phyloP scores from a whole-genome alignment of 768 basidiomycete genomes.

The Sporobolomyces phaffii region DNA sequence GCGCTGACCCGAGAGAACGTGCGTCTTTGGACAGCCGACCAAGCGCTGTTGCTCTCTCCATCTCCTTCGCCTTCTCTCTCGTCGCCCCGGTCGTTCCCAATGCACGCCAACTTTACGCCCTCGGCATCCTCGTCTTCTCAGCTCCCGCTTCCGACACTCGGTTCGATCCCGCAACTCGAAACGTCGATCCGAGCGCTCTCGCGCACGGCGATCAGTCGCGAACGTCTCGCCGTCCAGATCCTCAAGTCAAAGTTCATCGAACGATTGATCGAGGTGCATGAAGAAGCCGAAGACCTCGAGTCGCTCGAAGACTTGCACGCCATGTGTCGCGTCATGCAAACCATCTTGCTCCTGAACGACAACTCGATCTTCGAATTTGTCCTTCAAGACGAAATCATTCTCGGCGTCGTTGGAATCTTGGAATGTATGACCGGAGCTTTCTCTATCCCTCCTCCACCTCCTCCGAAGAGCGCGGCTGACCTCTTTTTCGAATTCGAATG shows the following conservation, averaged over 20 bases:
- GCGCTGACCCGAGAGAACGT: no score
- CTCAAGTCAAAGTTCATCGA: conserved; percentile 72
- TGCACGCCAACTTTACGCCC: background rate
- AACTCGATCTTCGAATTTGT: conserved; percentile 91
- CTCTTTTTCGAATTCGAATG: background rate
- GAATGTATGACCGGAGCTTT: conserved; percentile 66
- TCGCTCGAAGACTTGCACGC: conserved; percentile 83
- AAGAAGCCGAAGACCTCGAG: conserved; percentile 87
- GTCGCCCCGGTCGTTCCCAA: conserved; percentile 5
- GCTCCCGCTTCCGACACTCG: conserved; percentile 67
- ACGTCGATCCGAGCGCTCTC: conserved; percentile 67
- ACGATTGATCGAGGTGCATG: conserved; percentile 72
- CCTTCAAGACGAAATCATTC: conserved; percentile 83
- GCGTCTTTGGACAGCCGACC: conserved; percentile 9
- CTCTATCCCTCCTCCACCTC: background rate
- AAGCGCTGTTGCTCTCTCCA: conserved; percentile 19
- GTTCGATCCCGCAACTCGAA: conserved; percentile 73
- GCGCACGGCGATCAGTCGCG: conserved; percentile 24
- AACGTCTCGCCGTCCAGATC: conserved; percentile 27
- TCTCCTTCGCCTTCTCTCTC: conserved; percentile 27
- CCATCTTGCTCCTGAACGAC: conserved; percentile 96
- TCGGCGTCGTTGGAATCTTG: conserved; percentile 88
- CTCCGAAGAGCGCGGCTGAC: background rate
- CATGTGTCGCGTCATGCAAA: conserved; percentile 85
- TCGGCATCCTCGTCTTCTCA: conserved; percentile 42